Evolutionary conservation across 2,329 filamentous ascomycete genomes (phyloP), one percentile per base, ranked within the genome.

Genomic region (Penicillium sp.): DNA sequence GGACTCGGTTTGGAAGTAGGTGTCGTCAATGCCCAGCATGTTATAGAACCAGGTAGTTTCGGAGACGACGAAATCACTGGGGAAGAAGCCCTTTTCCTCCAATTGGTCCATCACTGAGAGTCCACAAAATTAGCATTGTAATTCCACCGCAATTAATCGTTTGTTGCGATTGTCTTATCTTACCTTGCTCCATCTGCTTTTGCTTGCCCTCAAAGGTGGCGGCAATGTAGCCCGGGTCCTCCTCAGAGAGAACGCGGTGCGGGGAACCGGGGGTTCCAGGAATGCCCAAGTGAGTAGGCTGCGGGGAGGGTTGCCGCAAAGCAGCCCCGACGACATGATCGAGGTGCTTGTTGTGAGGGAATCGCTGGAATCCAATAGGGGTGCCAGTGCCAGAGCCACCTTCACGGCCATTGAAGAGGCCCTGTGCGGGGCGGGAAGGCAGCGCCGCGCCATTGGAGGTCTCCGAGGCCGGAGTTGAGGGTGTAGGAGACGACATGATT

Each of bases 21-120:
- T 94, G 84, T 97, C 95, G 74, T 99, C 95, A 72, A 99, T 99
- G 70, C 95, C 95, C 26, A 99, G 88, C 78, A 96, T 91, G 76
- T 95, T 91, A 83, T 99, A 99, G 84, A 99, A 99, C 94, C 95
- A 99, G 63, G 88, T 85, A 56, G 93, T 91, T 80, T 99, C 93
- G 28, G 88, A 85, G 65, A 96, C 91, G 65, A 97, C 86, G 68
- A 96, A 91, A 56, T 90, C 84, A 60, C 86, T 85, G 1, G 95
- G 95, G 64, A 99, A 91, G 86, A 96, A 97, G 63, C 89, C 91
- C 74, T 89, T 91, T 67, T 89, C 86, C 73, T 88, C 85, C 70
- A 97, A 88, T 74, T 89, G 83, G 68, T 90, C 88, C 87, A 92
- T 93, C 75, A 97, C 93, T 92, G 65, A 6, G 45, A 57, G 26